These are phyloP conservation scores for Yarrowia deformans DNA, from an alignment of 805 yeast genomes.

Conservation along the genomic window DNA sequence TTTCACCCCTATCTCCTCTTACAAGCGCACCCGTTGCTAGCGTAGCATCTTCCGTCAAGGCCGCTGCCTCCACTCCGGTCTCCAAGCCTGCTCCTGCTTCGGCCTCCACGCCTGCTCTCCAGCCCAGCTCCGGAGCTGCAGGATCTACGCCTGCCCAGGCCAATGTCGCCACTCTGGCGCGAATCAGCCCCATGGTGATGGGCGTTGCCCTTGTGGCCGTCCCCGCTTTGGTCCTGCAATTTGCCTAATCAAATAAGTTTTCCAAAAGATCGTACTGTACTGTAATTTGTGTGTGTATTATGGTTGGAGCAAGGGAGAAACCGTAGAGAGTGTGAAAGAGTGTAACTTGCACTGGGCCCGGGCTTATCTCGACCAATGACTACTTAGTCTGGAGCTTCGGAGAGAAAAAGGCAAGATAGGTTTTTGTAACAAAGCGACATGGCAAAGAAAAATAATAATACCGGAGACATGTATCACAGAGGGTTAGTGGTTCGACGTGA, in stretches of 20 bases:
- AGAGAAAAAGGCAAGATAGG: conserved; percentile 22
- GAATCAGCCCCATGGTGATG: conserved; percentile 36
- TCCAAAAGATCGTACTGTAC: not conserved
- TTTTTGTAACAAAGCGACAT: conserved; percentile 15
- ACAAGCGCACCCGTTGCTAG: conserved; percentile 4
- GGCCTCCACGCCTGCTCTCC: not conserved
- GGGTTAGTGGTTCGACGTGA: not conserved
- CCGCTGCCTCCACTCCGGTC: not conserved
- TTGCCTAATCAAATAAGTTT: conserved; percentile 19
- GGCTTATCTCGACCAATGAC: conserved; percentile 31
- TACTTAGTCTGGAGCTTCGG: conserved; percentile 6
- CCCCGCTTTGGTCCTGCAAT: conserved; percentile 17
- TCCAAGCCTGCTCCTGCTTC: not conserved
- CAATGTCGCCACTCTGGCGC: conserved; percentile 36
- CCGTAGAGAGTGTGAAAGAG: conserved; percentile 15
- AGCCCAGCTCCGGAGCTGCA: conserved; percentile 4
- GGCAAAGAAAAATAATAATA: not conserved
- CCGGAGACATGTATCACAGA: not conserved
- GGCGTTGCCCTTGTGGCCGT: conserved; percentile 14
- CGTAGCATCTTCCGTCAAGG: not conserved
- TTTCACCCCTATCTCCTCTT: conserved; percentile 1
- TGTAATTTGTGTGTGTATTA: no score
- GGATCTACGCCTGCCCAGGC: conserved; percentile 28
- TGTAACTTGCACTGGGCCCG: not conserved
- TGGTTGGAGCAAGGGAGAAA: conserved; percentile 29